Conservation (phyloP, 345 rosid genomes). For the Eutrema japonicum region DNA sequence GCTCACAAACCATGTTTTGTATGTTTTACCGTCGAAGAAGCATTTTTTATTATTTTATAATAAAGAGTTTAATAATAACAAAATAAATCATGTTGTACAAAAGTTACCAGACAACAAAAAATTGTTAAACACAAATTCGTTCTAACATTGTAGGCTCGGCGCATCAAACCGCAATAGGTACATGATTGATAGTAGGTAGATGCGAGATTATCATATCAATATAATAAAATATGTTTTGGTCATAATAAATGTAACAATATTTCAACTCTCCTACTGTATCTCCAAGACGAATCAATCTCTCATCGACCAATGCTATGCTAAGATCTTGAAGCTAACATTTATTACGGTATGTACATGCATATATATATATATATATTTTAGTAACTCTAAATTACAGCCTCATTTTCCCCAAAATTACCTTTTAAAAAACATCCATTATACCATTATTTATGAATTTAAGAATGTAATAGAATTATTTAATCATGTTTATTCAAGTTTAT, state of each 20-base stretch:
- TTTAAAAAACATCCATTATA: background rate
- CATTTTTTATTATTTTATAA: background rate
- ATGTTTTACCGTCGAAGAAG: conserved; percentile 2
- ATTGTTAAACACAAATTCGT: background rate
- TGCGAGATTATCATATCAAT: conserved; percentile 19
- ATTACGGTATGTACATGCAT: conserved; percentile 3
- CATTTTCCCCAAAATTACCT: background rate
- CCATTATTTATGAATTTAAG: background rate
- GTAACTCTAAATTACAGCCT: background rate
- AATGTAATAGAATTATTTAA: background rate
- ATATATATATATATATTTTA: too few species aligned
- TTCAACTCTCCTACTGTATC: conserved; percentile 34
- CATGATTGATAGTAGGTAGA: conserved; percentile 43
- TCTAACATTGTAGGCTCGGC: background rate
- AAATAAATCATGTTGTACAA: conserved; percentile 6
- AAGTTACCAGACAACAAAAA: too few species aligned
- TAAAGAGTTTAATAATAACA: background rate
- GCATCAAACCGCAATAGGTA: conserved; percentile 33
- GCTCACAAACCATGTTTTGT: conserved; percentile 3
- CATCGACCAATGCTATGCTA: conserved; percentile 34
- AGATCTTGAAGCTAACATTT: conserved; percentile 33
- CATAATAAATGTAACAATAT: conserved; percentile 34
- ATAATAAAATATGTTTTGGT: conserved; percentile 6
- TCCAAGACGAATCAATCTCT: conserved; percentile 32
- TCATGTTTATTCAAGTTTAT: too few species aligned